Conservation (phyloP, 2,329 filamentous ascomycete species). For the Aaosphaeria pasadenensis region DNA sequence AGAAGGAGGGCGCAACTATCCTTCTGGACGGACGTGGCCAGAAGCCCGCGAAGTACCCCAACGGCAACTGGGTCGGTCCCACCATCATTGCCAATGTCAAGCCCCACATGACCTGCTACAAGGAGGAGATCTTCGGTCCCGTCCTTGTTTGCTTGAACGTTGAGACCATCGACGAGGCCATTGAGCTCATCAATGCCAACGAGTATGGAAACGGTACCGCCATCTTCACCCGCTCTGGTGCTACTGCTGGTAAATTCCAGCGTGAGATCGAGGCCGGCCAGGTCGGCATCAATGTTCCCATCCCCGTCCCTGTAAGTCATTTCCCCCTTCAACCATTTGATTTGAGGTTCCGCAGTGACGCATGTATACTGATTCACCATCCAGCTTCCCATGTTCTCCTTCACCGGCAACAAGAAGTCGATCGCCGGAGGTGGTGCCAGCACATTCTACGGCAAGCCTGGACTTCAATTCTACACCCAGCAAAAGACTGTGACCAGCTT, state of each 20-base stretch:
- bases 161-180: conserved; percentile 73
- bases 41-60: conserved; percentile 77
- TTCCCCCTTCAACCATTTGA: background rate
- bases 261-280: conserved; percentile 80
- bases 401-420: conserved; percentile 75
- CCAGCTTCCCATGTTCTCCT: conserved; percentile 59
- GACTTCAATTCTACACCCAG: conserved; percentile 93
- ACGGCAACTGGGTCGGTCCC: conserved; percentile 79
- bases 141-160: conserved; percentile 80
- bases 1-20: conserved; percentile 77
- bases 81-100: conserved; percentile 82
- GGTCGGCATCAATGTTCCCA: conserved; percentile 82
- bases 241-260: conserved; percentile 75
- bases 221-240: conserved; percentile 77
- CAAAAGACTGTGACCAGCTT: conserved; percentile 94
- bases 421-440: conserved; percentile 87
- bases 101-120: conserved; percentile 78
- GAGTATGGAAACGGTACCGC: conserved; percentile 85
- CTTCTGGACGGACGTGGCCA: conserved; percentile 76
- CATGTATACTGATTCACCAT: background rate
- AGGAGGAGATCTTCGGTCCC: conserved; percentile 81
- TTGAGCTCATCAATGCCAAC: conserved; percentile 79
- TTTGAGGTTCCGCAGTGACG: conserved; percentile 7
- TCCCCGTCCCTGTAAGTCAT: conserved; percentile 54
- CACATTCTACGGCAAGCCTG: conserved; percentile 93